A percentile compares a stretch with the other conserved stretches of the same genome.
Evolutionary conservation across 2,329 filamentous ascomycete species (phyloP).

Genomic region (Aspergillus calidoustus): DNA sequence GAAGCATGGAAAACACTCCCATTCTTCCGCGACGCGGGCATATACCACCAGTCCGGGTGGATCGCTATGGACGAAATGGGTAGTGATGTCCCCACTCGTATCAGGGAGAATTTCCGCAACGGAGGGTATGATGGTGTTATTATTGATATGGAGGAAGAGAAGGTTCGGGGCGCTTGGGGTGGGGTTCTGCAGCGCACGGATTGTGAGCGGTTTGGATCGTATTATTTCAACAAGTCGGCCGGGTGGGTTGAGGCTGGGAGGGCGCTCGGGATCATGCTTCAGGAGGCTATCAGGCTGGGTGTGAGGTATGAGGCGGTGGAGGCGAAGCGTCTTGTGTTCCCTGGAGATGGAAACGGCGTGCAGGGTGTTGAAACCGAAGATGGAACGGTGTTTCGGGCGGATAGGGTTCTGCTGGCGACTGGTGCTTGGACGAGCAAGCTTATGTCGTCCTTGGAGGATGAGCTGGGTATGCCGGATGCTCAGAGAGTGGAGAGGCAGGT

Average conservation of each 20-base stretch:
- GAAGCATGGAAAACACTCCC: constrained; percentile 64
- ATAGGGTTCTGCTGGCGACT: constrained; percentile 59
- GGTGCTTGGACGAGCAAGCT: constrained; percentile 62
- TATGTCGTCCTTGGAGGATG: constrained; percentile 56
- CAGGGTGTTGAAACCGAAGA: constrained; percentile 54
- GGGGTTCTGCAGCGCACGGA: constrained; percentile 46
- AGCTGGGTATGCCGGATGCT: constrained; percentile 50
- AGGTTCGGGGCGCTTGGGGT: constrained; percentile 46
- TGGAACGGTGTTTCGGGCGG: constrained; percentile 55
- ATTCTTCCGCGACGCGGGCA: constrained; percentile 55
- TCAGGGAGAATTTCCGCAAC: constrained; percentile 58
- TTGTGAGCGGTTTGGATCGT: constrained; percentile 43
- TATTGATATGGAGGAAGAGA: constrained; percentile 49
- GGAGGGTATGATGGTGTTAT: constrained; percentile 49
- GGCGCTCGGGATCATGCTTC: constrained; percentile 51
- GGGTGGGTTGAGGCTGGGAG: constrained; percentile 59
- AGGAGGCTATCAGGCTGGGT: constrained; percentile 49
- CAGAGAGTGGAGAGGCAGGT: constrained; percentile 57
- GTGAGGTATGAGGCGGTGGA: constrained; percentile 52
- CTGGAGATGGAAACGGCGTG: constrained; percentile 37
- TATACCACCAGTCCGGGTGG: constrained; percentile 66
- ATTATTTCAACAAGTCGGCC: constrained; percentile 56
- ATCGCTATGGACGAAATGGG: constrained; percentile 58
- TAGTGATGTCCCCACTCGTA: constrained; percentile 55
- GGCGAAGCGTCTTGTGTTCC: constrained; percentile 49